Evolutionary conservation across 2,329 filamentous ascomycete genomes (phyloP).

Genomic region (Dothideomycetes sp.): DNA sequence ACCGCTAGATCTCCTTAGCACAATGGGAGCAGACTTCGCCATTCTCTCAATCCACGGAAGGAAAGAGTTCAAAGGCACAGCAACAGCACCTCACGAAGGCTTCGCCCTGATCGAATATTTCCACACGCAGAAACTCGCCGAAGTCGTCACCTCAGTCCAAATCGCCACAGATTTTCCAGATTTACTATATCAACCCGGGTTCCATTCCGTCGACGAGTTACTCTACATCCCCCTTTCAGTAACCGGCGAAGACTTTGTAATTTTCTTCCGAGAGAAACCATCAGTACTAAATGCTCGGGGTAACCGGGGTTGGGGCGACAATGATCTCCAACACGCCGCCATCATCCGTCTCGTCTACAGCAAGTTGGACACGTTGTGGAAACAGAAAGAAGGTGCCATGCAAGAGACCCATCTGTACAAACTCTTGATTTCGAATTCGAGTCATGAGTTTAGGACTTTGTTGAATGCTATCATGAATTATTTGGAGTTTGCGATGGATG

Average conservation of each 20-base stretch:
- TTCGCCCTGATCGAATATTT: slow-evolving; percentile 2
- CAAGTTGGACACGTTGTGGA: not conserved
- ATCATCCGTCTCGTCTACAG: not conserved
- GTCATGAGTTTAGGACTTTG: slow-evolving; percentile 1
- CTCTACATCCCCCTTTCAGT: not conserved
- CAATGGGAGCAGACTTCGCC: not conserved
- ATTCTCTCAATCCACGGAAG: not conserved
- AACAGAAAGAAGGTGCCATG: not conserved
- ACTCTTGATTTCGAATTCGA: not conserved
- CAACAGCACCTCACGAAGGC: not conserved
- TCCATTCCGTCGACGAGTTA: not conserved
- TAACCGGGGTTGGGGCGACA: not conserved
- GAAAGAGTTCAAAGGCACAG: not conserved
- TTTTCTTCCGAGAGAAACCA: not conserved
- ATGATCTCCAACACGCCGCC: not conserved
- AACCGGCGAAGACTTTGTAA: not conserved
- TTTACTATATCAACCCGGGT: not conserved
- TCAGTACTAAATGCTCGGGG: not conserved
- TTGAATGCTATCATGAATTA: slow-evolving; percentile 4
- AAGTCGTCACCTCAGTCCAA: not conserved
- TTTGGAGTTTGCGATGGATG: slow-evolving; percentile 1
- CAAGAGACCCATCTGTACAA: not conserved
- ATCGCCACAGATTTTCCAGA: not conserved
- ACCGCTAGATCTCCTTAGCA: not conserved
- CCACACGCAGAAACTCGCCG: not conserved